Evolutionary conservation across 2,329 filamentous ascomycete genomes (phyloP).

Genomic region (Colletotrichum cereale): DNA sequence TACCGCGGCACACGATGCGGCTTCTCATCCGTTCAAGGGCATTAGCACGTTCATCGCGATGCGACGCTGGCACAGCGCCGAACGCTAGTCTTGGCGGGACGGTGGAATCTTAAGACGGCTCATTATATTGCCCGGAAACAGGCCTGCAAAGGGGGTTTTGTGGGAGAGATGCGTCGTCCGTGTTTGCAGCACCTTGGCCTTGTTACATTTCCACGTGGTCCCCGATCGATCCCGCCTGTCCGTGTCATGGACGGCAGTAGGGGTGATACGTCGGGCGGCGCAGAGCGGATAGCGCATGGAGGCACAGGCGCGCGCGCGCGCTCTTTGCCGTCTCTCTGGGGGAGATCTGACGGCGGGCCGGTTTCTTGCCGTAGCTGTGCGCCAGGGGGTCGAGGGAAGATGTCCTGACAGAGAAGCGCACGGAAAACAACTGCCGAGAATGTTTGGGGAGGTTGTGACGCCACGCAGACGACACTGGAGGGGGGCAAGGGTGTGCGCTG

Average conservation of each 20-base stretch:
- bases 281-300: not conserved
- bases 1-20: not conserved
- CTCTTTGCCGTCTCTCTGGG: not conserved
- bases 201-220: conserved; percentile 23
- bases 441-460: conserved; percentile 22
- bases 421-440: conserved; percentile 33
- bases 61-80: not conserved
- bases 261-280: not conserved
- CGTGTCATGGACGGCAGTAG: conserved; percentile 20
- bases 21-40: not conserved
- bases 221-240: conserved; percentile 33
- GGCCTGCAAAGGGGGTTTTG: not conserved
- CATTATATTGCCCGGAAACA: not conserved
- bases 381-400: not conserved
- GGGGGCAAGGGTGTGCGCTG: conserved; percentile 20
- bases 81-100: not conserved
- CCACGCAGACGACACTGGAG: conserved; percentile 22
- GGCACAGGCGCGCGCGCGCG: too few relatives aligned
- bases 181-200: not conserved
- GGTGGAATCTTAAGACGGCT: not conserved
- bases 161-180: not conserved
- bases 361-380: not conserved
- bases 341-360: not conserved
- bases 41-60: not conserved
- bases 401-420: not conserved